Percentiles rank a stretch among this genome's conserved stretches.
Evolutionary conservation across 441 rosid genomes (phyloP).

Genomic region (Kokia cookei): DNA sequence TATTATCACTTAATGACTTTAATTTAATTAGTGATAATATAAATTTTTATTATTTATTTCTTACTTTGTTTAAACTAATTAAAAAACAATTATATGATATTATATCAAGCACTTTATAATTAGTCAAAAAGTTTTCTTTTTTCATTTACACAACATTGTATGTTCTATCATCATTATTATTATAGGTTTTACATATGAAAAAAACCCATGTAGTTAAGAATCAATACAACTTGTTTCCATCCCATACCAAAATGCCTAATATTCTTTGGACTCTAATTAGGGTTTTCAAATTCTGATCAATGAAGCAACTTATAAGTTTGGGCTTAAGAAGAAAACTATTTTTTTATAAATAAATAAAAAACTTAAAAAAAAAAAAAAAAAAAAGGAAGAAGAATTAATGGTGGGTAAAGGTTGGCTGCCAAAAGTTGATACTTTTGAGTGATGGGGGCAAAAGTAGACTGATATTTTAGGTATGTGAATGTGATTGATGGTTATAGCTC

Average conservation of each 20-base stretch:
- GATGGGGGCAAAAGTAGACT: slow-evolving; percentile 10
- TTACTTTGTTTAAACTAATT: too few species aligned
- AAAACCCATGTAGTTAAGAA: neutral
- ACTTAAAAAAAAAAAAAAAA: neutral
- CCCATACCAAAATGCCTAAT: neutral
- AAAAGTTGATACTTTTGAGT: slow-evolving; percentile 1
- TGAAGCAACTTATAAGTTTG: neutral
- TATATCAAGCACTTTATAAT: too few species aligned
- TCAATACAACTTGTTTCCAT: neutral
- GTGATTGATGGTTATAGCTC: slow-evolving; percentile 19
- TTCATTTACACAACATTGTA: too few species aligned
- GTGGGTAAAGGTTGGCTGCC: slow-evolving; percentile 8
- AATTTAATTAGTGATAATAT: too few species aligned
- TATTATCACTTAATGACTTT: too few species aligned
- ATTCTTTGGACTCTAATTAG: neutral
- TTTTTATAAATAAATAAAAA: neutral
- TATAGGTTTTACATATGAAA: neutral
- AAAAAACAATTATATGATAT: too few species aligned
- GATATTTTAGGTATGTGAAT: slow-evolving; percentile 24
- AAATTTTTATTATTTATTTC: too few species aligned
- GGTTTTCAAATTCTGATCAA: neutral
- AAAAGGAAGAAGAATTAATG: neutral
- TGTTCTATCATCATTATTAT: neutral
- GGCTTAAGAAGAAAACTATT: neutral
- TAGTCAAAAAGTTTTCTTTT: too few species aligned